These are phyloP conservation scores for Saccharomycopsis sp. DNA, from an alignment of 805 yeast genomes.

Conservation along the genomic window DNA sequence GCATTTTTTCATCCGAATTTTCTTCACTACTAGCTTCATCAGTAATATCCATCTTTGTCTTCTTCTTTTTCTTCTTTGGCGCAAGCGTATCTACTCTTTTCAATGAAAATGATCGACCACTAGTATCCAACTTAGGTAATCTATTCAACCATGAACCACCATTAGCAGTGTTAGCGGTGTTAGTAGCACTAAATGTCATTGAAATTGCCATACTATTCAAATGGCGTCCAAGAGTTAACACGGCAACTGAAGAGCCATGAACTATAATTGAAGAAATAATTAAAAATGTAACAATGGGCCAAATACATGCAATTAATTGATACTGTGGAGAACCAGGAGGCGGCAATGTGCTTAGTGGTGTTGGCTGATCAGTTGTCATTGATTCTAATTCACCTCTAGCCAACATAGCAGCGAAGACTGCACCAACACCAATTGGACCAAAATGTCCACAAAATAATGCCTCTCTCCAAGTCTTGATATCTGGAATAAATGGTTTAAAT, in stretches of 20 bases:
- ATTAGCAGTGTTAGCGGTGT: constrained; percentile 45
- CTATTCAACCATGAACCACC: constrained; percentile 75
- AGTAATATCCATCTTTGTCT: constrained; percentile 13
- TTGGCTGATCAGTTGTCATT: constrained; percentile 40
- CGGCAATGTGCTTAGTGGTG: constrained; percentile 51
- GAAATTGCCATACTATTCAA: constrained; percentile 89
- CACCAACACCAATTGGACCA: constrained; percentile 96
- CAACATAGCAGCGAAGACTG: constrained; percentile 74
- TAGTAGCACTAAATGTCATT: constrained; percentile 75
- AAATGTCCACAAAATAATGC: constrained; percentile 92
- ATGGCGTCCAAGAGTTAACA: constrained; percentile 69
- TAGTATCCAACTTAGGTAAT: constrained; percentile 68
- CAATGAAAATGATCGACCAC: constrained; percentile 71
- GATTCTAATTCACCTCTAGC: constrained; percentile 67
- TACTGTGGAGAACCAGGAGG: constrained; percentile 42
- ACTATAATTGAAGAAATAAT: constrained; percentile 77
- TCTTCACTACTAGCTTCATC: constrained; percentile 21
- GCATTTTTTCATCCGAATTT: constrained; percentile 16
- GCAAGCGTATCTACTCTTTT: constrained; percentile 72
- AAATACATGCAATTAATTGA: constrained; percentile 53
- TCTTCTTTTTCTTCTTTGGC: constrained; percentile 25
- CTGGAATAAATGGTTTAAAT: constrained; percentile 76
- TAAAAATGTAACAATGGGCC: constrained; percentile 81
- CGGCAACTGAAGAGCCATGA: constrained; percentile 89
- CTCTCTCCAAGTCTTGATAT: constrained; percentile 86